A percentile compares a stretch with the other conserved stretches of the same genome.
Conservation (phyloP, 139 green algal genomes). For the Micromonas pusilla region DNA sequence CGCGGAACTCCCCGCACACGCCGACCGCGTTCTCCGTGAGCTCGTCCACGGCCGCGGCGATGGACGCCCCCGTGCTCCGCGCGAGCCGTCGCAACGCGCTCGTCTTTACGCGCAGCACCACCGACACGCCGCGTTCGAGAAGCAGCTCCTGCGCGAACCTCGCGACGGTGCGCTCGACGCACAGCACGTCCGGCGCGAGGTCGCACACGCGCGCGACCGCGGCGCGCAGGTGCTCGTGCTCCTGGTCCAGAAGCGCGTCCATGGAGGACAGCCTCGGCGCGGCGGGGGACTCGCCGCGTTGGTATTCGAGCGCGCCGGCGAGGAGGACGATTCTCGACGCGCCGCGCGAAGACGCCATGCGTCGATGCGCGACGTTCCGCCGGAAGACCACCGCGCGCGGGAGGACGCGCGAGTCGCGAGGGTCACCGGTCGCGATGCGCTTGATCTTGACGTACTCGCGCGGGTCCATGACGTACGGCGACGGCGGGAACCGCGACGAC, state of each 20-base stretch:
- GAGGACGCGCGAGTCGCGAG: neutral
- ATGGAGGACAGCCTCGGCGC: conserved; percentile 35
- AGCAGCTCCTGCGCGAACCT: conserved; percentile 46
- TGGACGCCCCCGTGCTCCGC: neutral
- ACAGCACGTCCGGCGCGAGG: conserved; percentile 34
- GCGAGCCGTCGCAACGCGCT: neutral
- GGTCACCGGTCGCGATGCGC: neutral
- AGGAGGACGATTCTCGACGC: conserved; percentile 39
- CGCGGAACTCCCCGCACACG: neutral
- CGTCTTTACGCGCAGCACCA: conserved; percentile 28
- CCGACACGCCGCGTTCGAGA: conserved; percentile 32
- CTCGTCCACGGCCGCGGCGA: neutral
- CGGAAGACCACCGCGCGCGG: conserved; percentile 34
- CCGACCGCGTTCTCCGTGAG: neutral
- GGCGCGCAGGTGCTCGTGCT: conserved; percentile 34
- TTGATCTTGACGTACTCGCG: neutral
- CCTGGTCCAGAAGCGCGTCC: conserved; percentile 45
- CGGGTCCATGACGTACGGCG: too few species aligned
- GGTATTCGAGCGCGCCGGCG: conserved; percentile 44
- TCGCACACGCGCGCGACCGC: conserved; percentile 32
- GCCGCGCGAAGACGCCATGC: conserved; percentile 32
- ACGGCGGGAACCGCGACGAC: too few species aligned
- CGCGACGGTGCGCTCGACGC: conserved; percentile 44
- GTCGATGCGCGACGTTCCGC: conserved; percentile 47
- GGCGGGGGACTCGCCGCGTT: conserved; percentile 34